Evolutionary conservation across 495 filamentous ascomycete genomes (phyloP).

Genomic region (Talaromyces thailandensis): DNA sequence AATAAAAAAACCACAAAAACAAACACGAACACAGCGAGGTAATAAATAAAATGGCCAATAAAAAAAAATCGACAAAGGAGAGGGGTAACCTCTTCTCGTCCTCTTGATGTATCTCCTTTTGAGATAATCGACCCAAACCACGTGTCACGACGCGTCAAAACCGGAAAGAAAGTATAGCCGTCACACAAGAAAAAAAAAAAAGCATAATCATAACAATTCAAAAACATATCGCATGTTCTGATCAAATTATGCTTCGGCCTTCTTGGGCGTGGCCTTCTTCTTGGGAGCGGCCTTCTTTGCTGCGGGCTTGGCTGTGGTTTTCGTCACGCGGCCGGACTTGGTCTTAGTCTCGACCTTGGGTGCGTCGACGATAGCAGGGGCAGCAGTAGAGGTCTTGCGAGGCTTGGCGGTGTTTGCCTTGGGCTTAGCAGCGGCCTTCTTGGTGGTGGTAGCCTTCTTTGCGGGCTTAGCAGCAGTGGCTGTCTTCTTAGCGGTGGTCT

Average conservation of each 20-base stretch:
- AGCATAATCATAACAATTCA: slow-evolving; percentile 19
- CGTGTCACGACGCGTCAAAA: slow-evolving; percentile 38
- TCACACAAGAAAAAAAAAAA: background rate
- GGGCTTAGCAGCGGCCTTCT: slow-evolving; percentile 26
- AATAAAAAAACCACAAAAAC: slow-evolving; percentile 8
- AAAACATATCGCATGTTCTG: slow-evolving; percentile 12
- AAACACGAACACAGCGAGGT: slow-evolving; percentile 9
- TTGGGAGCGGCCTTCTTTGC: slow-evolving; percentile 37
- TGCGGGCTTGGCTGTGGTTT: slow-evolving; percentile 59
- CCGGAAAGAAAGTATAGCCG: slow-evolving; percentile 14
- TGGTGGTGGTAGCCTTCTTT: slow-evolving; percentile 17
- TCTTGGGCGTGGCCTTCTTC: slow-evolving; percentile 14
- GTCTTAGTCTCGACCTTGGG: slow-evolving; percentile 71
- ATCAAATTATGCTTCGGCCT: slow-evolving; percentile 19
- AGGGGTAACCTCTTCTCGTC: background rate
- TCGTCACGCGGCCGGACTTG: slow-evolving; percentile 84
- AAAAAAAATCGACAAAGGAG: background rate
- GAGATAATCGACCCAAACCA: slow-evolving; percentile 6
- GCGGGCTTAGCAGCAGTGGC: slow-evolving; percentile 18
- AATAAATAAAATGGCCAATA: background rate
- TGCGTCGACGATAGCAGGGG: slow-evolving; percentile 63
- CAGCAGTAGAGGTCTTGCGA: slow-evolving; percentile 40
- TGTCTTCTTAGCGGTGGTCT: slow-evolving; percentile 23
- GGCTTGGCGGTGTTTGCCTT: slow-evolving; percentile 50
- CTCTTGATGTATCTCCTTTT: slow-evolving; percentile 23